A percentile compares a stretch with the other conserved stretches of the same genome.
These are phyloP conservation scores for Podosphaera fusca DNA, from an alignment of 2,329 filamentous ascomycete species.

Conservation along the genomic window DNA sequence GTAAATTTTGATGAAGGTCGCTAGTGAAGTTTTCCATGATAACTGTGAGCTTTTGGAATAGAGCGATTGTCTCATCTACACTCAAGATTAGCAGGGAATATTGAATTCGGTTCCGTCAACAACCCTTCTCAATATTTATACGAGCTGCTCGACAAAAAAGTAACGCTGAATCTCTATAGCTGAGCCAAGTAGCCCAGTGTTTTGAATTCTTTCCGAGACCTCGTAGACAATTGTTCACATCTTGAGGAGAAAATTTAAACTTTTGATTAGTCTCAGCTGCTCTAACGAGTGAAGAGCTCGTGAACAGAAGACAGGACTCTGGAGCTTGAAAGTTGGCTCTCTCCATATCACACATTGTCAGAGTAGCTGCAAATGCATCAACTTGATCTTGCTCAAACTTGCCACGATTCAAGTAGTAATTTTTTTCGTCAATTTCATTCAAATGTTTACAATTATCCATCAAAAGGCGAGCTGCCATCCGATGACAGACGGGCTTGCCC, in stretches of 20 bases:
- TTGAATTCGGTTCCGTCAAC: not conserved
- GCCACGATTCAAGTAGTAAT: constrained; percentile 11
- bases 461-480: constrained; percentile 15
- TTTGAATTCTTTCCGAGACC: constrained; percentile 29
- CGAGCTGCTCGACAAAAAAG: constrained; percentile 38
- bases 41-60: constrained; percentile 12
- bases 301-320: constrained; percentile 24
- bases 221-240: constrained; percentile 27
- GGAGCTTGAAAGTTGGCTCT: constrained; percentile 28
- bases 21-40: constrained; percentile 12
- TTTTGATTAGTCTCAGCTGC: constrained; percentile 17
- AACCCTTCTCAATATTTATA: constrained; percentile 31
- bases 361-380: constrained; percentile 34
- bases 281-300: constrained; percentile 12
- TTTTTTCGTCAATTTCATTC: constrained; percentile 11
- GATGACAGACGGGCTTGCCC: constrained; percentile 15
- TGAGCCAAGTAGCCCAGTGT: constrained; percentile 42
- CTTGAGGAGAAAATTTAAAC: constrained; percentile 17
- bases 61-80: constrained; percentile 13
- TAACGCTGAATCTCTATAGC: constrained; percentile 34
- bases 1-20: constrained; percentile 9
- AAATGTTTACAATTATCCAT: constrained; percentile 16
- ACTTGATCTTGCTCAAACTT: constrained; percentile 22
- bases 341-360: constrained; percentile 39
- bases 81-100: constrained; percentile 4